Conservation (phyloP, 1,284 basidiomycete species). For the Rhodofomes roseus region DNA sequence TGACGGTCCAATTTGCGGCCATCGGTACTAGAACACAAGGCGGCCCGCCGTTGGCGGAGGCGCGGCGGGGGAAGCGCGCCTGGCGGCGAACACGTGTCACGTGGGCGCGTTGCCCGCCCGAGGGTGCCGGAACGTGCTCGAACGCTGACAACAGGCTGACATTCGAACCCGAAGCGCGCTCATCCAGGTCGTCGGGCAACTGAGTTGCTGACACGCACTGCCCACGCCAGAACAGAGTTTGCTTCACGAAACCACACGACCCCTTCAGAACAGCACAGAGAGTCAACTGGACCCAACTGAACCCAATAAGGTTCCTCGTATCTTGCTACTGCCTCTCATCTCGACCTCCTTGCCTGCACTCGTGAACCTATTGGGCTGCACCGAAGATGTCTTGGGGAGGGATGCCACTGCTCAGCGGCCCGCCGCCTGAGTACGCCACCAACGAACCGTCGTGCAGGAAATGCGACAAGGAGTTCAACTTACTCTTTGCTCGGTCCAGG, state of each 20-base stretch:
- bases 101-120: background rate
- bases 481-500: constrained; percentile 59
- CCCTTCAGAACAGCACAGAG: background rate
- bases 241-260: background rate
- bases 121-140: background rate
- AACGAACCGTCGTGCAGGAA: constrained; percentile 56
- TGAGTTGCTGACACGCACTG: background rate
- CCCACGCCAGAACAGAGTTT: background rate
- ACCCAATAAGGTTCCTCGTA: background rate
- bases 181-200: background rate
- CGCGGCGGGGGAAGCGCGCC: too few relatives aligned
- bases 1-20: too few relatives aligned
- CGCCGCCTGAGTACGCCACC: constrained; percentile 30
- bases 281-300: background rate
- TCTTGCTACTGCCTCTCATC: background rate
- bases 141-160: background rate
- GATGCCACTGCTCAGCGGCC: constrained; percentile 67
- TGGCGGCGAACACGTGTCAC: background rate
- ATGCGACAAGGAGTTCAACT: constrained; percentile 71
- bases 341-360: background rate
- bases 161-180: background rate
- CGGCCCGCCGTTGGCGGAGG: too few relatives aligned
- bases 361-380: background rate
- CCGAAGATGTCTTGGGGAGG: constrained; percentile 30
- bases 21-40: too few relatives aligned